Percentiles rank a stretch among this genome's conserved stretches.
These are phyloP conservation scores for Trichocomaceae sp. DNA, from an alignment of 2,329 filamentous ascomycete genomes.

Conservation along the genomic window DNA sequence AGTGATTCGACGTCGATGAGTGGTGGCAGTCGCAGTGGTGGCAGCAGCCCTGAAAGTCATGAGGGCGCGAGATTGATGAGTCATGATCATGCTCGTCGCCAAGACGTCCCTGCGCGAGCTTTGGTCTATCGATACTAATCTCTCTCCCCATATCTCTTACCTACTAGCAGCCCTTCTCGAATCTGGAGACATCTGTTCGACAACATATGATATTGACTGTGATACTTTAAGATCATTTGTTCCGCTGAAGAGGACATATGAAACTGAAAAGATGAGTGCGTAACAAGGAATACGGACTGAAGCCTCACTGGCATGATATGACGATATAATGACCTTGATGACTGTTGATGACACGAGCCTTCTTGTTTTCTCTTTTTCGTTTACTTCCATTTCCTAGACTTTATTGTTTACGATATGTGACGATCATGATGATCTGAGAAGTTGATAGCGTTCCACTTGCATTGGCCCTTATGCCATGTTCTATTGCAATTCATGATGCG, in stretches of 20 bases:
- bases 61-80: constrained; percentile 17
- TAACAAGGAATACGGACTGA: constrained; percentile 5
- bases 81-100: constrained; percentile 19
- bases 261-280: neutral
- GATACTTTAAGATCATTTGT: neutral
- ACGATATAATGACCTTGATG: constrained; percentile 9
- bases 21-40: constrained; percentile 48
- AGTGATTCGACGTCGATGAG: constrained; percentile 32
- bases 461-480: neutral
- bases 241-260: neutral
- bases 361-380: neutral
- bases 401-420: neutral
- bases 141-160: neutral
- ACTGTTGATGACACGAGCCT: neutral
- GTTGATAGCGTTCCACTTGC: constrained; percentile 16
- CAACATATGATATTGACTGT: neutral
- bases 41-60: constrained; percentile 46
- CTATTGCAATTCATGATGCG: neutral
- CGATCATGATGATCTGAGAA: neutral
- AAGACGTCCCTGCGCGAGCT: constrained; percentile 19
- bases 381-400: neutral
- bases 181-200: neutral
- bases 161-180: neutral
- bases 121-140: constrained; percentile 19
- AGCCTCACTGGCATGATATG: constrained; percentile 13